Evolutionary conservation across 2,329 filamentous ascomycete species (phyloP).

Genomic region (Chaetothyriales sp.): DNA sequence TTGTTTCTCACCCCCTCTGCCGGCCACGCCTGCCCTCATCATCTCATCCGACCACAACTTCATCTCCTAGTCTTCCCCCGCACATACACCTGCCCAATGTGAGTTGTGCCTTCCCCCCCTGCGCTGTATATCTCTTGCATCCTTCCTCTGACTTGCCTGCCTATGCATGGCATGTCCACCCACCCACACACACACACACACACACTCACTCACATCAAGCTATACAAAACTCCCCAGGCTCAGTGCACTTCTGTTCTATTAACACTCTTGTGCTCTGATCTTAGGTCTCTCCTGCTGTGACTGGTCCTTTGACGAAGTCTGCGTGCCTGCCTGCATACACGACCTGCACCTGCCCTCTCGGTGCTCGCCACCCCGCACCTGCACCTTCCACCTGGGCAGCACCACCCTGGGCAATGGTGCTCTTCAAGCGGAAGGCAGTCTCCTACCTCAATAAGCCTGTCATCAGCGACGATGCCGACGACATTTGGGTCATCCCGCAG

Average conservation of each 20-base stretch:
- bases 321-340: background rate
- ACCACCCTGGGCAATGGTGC: conserved; percentile 46
- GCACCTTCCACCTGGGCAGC: background rate
- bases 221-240: background rate
- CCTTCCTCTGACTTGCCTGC: background rate
- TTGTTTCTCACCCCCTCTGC: background rate
- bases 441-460: conserved; percentile 57
- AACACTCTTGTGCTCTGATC: background rate
- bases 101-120: background rate
- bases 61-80: background rate
- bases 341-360: background rate
- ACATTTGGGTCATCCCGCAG: conserved; percentile 83
- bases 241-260: background rate
- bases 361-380: background rate
- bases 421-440: conserved; percentile 92
- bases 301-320: background rate
- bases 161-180: background rate
- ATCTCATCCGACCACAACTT: background rate
- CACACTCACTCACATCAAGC: background rate
- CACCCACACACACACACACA: background rate
- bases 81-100: background rate
- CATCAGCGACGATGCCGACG: conserved; percentile 64
- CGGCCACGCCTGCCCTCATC: background rate
- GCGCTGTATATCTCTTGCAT: background rate
- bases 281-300: background rate